Percentiles rank a stretch among this genome's conserved stretches.
These are phyloP conservation scores for Coemansia sp. DNA, from an alignment of 192 early-diverging fungal genomes.

Conservation along the genomic window DNA sequence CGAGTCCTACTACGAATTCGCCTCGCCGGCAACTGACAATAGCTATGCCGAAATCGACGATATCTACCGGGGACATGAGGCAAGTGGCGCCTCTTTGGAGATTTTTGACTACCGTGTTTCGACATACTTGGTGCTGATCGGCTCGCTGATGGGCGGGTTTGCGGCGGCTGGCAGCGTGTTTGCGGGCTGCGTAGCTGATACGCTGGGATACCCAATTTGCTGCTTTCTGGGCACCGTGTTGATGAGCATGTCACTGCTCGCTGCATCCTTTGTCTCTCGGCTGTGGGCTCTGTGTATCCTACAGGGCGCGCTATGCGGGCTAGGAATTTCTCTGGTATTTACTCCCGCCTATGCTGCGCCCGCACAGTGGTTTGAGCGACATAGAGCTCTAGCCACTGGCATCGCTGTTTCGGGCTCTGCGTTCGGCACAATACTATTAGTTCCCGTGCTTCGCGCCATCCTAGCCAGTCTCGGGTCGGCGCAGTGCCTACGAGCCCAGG, in stretches of 20 bases:
- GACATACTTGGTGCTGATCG: constrained; percentile 26
- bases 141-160: constrained; percentile 28
- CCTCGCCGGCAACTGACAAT: neutral
- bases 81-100: neutral
- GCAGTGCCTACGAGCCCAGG: constrained; percentile 22
- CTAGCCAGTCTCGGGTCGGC: constrained; percentile 46
- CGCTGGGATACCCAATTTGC: constrained; percentile 9
- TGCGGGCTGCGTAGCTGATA: constrained; percentile 24
- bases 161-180: constrained; percentile 15
- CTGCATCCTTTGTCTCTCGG: constrained; percentile 52
- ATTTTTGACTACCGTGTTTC: neutral
- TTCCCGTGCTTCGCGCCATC: constrained; percentile 36
- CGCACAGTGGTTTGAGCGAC: constrained; percentile 55
- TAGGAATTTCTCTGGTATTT: constrained; percentile 48
- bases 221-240: constrained; percentile 38
- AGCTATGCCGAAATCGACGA: constrained; percentile 6
- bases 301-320: constrained; percentile 59
- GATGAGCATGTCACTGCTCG: constrained; percentile 41
- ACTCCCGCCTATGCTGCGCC: constrained; percentile 53
- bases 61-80: neutral
- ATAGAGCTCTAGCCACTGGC: constrained; percentile 51
- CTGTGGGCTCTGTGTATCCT: constrained; percentile 60
- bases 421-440: constrained; percentile 42
- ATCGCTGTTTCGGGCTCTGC: constrained; percentile 47
- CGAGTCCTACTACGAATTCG: constrained; percentile 22